phyloP scores from a whole-genome alignment of 495 filamentous ascomycete species.

The Penicillium bialowiezense region DNA sequence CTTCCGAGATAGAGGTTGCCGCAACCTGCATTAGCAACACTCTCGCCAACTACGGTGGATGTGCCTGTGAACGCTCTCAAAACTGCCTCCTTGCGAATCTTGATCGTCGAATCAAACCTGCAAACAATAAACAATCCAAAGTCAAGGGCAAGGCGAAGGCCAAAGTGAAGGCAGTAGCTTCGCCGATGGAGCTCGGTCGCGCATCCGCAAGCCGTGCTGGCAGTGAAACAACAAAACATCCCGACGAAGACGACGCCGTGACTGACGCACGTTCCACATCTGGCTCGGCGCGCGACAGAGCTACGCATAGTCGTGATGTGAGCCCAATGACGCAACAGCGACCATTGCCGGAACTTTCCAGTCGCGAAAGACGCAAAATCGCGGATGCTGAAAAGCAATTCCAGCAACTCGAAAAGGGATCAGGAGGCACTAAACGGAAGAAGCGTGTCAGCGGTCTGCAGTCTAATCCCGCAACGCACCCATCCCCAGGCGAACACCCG shows the following conservation, averaged over 20 bases:
- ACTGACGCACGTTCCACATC: slow-evolving; percentile 64
- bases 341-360: slow-evolving; percentile 66
- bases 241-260: slow-evolving; percentile 48
- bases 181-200: slow-evolving; percentile 65
- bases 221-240: slow-evolving; percentile 62
- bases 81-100: slow-evolving; percentile 73
- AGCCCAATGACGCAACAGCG: slow-evolving; percentile 51
- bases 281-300: slow-evolving; percentile 64
- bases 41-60: slow-evolving; percentile 82
- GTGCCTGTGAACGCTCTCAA: slow-evolving; percentile 67
- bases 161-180: slow-evolving; percentile 56
- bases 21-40: slow-evolving; percentile 65
- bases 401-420: slow-evolving; percentile 54
- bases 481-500: slow-evolving; percentile 21
- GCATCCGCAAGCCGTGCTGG: slow-evolving; percentile 75
- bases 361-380: slow-evolving; percentile 84
- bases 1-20: slow-evolving; percentile 38
- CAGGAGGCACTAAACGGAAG: slow-evolving; percentile 34
- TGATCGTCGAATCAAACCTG: slow-evolving; percentile 53
- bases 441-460: slow-evolving; percentile 47
- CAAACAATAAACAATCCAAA: slow-evolving; percentile 38
- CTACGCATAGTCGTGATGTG: slow-evolving; percentile 76
- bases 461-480: slow-evolving; percentile 22
- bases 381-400: slow-evolving; percentile 77
- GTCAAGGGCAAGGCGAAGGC: slow-evolving; percentile 45